Evolutionary conservation across 2,329 filamentous ascomycete genomes (phyloP), one percentile per base, ranked within the genome.

Genomic region (Colletotrichum falcatum): DNA sequence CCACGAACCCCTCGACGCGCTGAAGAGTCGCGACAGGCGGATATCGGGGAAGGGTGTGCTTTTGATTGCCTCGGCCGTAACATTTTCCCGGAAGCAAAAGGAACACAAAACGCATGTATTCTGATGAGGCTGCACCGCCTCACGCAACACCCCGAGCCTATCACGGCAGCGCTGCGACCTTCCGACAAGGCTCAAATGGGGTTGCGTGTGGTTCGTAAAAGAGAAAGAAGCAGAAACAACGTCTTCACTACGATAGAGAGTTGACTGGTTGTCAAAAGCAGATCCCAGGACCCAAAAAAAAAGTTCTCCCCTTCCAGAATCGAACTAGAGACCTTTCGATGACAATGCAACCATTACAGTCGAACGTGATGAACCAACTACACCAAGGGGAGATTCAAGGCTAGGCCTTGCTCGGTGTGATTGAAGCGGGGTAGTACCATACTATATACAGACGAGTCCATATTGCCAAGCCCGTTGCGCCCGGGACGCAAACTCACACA

Each of bases 341-440:
- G 35, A 69, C 49, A n/a, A 39, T 65, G 62, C 12, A 28, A 60
- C 66, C 66, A 69, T 69, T 69, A 69, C 66, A 69, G 66, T 69
- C 66, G 66, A 69, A 69, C 66, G 66, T 69, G 66, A 69, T 69
- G n/a, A 69, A 69, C 66, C 66, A 69, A 69, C 66, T 69, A 69
- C 66, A 69, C 66, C 66, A 69, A 69, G 66, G 66, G 53, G 66
- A 67, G 58, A 3, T 23, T 46, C 58, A 35, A 30, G 46, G 37
- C 67, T 62, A 54, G n/a, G 53, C 58, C 58, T 44, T 42, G 56
- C 66, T 70, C 59, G 66, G 66, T 61, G 55, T 54, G 39, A 7
- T 16, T 42, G 18, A 33, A 33, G 4, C 30, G 4, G 7, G 30
- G 7, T 3, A 33, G 3, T 33, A 7, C 30, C 3, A 7, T 4